Evolutionary conservation across 2,329 filamentous ascomycete species (phyloP), one percentile per base, ranked within the genome.

Genomic region (Fusarium sp.): DNA sequence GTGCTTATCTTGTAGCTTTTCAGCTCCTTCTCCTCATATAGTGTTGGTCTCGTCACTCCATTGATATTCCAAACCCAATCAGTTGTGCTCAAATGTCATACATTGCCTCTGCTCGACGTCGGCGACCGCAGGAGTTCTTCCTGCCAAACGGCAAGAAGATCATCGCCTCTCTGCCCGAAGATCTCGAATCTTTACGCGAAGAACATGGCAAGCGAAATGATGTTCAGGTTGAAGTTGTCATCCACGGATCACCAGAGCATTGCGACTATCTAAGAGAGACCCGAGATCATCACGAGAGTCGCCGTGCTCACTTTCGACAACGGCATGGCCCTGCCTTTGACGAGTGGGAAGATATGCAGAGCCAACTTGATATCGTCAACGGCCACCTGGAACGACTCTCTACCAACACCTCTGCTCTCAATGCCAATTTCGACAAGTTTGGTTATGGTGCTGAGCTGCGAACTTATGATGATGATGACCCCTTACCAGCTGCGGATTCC

Each of bases 391-490:
- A 89, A 64, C 82, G 85, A 68, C 80, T 91, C 57, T 86, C 83
- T 6, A 85, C 86, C 63, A 87, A 89, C 74, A 84, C 86, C 7
- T 85, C 88, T n/a, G 76, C 86, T 24, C 81, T 91, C 28, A 87
- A 89, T 73, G 88, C 88, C 38, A 91, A 88, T 76, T 91, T 91
- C 77, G 85, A 85, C 61, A 89, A 89, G 75, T 92, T 90, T 81
- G 90, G 90, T 3, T 92, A 91, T 76, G 85, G 84, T 54, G 89
- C 89, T 33, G 85, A 88, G 77, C 79, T 91, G 58, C 82, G 89
- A 61, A 87, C 85, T 60, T 87, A 82, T 73, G 66, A 77, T 22
- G 80, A 83, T 7, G 76, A 72, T 18, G 75, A 78, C 6, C 67
- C 68, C 10, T 28, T 56, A 4, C 61, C 63, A 41, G 58, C 26